phyloP scores from a whole-genome alignment of 306 rosid species.

The Gleditsia sinensis region DNA sequence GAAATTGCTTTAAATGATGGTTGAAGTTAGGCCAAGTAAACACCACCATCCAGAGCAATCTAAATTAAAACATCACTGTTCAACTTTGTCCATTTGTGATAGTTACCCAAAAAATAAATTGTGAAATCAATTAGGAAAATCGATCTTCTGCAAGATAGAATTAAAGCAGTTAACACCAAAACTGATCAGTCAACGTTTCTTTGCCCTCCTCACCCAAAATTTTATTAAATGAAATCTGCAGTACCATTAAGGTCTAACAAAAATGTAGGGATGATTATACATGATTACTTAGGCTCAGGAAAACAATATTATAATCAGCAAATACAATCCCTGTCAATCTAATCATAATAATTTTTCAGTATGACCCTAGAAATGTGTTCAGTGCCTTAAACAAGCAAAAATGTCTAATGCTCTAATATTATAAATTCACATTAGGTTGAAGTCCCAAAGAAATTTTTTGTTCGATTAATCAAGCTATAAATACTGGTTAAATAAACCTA shows the following conservation, averaged over 20 bases:
- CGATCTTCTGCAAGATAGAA: slow-evolving; percentile 22
- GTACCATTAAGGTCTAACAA: background rate
- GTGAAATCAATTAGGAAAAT: background rate
- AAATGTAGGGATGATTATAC: background rate
- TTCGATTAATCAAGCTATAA: background rate
- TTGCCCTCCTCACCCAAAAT: slow-evolving; percentile 1
- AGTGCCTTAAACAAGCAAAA: slow-evolving; percentile 1
- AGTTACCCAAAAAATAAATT: background rate
- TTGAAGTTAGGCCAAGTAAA: background rate
- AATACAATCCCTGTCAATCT: background rate
- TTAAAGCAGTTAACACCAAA: background rate
- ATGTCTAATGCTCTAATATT: too few species aligned
- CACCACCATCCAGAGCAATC: background rate
- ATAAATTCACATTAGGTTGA: background rate
- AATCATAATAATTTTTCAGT: slow-evolving; percentile 6
- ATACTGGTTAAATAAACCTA: slow-evolving; percentile 1
- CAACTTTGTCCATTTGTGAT: background rate
- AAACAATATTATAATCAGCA: slow-evolving; percentile 1
- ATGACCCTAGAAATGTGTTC: background rate
- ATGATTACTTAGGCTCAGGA: background rate
- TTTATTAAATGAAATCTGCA: background rate
- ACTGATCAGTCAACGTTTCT: slow-evolving; percentile 2
- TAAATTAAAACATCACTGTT: background rate
- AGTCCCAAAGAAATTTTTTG: background rate
- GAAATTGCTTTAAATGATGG: background rate